phyloP scores from a whole-genome alignment of 495 filamentous ascomycete genomes.

The Neurospora sp. region DNA sequence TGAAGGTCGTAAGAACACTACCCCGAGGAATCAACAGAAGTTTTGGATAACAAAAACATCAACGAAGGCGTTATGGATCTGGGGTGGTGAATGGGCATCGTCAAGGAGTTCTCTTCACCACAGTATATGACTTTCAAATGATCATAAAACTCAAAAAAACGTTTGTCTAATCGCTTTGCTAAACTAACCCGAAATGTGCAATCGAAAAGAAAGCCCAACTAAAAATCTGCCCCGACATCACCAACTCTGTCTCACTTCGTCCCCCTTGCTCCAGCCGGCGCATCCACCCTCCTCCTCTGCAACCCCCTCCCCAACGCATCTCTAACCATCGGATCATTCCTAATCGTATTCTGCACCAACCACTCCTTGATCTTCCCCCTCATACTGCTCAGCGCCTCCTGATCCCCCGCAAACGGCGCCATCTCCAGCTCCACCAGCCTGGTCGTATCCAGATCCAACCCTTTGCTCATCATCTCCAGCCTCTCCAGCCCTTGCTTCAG shows the following conservation, averaged over 20 bases:
- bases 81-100: not conserved
- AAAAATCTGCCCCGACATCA: not conserved
- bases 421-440: conserved; percentile 67
- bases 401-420: conserved; percentile 71
- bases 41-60: not conserved
- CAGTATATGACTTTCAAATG: not conserved
- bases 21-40: not conserved
- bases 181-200: not conserved
- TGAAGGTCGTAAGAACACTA: no score
- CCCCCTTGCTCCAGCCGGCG: conserved; percentile 45
- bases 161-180: not conserved
- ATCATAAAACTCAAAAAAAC: not conserved
- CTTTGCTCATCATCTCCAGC: conserved; percentile 41
- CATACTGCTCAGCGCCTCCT: conserved; percentile 46
- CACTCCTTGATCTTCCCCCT: conserved; percentile 64
- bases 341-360: conserved; percentile 63
- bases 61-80: not conserved
- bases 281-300: conserved; percentile 46
- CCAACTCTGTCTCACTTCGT: conserved; percentile 23
- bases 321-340: conserved; percentile 63
- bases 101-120: not conserved
- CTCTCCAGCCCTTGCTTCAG: conserved; percentile 42
- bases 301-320: conserved; percentile 57
- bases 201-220: not conserved
- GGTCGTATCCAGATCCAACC: conserved; percentile 55